These are phyloP conservation scores for Lachancea thermotolerans DNA, from an alignment of 805 yeast genomes.

Conservation along the genomic window DNA sequence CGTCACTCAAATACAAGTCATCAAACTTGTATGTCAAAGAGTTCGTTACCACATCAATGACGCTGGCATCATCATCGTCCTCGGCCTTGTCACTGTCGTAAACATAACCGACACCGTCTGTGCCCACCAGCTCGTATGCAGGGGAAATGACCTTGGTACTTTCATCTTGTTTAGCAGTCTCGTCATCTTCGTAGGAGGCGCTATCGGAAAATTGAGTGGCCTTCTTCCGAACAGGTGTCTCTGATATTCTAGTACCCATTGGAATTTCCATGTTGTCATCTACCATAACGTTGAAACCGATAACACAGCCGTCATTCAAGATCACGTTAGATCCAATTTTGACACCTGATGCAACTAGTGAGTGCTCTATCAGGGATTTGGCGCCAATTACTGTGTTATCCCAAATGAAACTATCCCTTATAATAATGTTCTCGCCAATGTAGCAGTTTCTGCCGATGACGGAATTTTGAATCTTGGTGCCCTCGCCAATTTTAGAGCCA, in stretches of 20 bases:
- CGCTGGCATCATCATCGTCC: conserved; percentile 23
- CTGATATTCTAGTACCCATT: conserved; percentile 46
- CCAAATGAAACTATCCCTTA: conserved; percentile 81
- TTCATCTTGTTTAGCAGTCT: conserved; percentile 17
- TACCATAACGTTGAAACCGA: conserved; percentile 69
- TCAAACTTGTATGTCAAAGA: conserved; percentile 40
- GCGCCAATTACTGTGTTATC: conserved; percentile 72
- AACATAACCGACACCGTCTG: conserved; percentile 32
- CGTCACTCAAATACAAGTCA: conserved; percentile 48
- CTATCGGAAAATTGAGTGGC: conserved; percentile 18
- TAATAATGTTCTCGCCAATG: conserved; percentile 70
- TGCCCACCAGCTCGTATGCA: conserved; percentile 32
- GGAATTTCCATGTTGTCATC: conserved; percentile 47
- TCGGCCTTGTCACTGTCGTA: conserved; percentile 34
- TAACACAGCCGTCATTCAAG: conserved; percentile 63
- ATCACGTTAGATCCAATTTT: conserved; percentile 45
- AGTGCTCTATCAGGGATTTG: conserved; percentile 46
- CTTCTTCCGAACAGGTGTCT: conserved; percentile 36
- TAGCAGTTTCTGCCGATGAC: conserved; percentile 81
- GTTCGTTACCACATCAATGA: conserved; percentile 24
- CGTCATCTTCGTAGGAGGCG: conserved; percentile 26
- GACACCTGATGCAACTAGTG: conserved; percentile 67
- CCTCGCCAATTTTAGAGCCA: conserved; percentile 68
- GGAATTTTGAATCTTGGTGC: conserved; percentile 56
- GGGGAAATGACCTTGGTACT: conserved; percentile 18